phyloP scores from a whole-genome alignment of 805 yeast species.

The Barnettozyma pratensis region DNA sequence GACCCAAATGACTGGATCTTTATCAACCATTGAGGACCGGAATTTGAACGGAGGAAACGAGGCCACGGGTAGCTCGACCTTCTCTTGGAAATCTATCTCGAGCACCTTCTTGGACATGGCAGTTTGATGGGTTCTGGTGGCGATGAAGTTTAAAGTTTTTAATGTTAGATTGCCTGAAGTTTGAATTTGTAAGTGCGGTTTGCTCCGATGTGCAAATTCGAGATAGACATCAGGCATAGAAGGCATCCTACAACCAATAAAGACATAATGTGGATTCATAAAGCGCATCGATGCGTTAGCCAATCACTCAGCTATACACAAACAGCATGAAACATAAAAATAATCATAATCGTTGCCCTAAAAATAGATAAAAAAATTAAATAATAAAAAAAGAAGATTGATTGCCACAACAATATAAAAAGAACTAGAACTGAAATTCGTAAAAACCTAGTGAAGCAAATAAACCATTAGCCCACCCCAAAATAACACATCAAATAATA shows the following conservation, averaged over 20 bases:
- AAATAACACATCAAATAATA: not conserved
- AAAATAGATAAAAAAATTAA: not conserved
- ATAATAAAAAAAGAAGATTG: not conserved
- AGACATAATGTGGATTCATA: not conserved
- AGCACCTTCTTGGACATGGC: slow-evolving; percentile 1
- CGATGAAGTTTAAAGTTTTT: too few relatives aligned
- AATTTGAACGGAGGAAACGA: slow-evolving; percentile 71
- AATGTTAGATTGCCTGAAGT: too few relatives aligned
- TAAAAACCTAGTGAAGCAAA: not conserved
- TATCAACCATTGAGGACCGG: slow-evolving; percentile 72
- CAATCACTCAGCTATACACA: not conserved
- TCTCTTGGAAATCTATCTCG: slow-evolving; percentile 7
- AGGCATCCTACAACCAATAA: too few relatives aligned
- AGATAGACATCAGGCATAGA: too few relatives aligned
- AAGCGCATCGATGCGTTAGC: not conserved
- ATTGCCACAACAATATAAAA: not conserved
- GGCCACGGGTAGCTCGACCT: slow-evolving; percentile 52
- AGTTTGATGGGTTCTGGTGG: not conserved
- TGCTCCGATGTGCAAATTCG: too few relatives aligned
- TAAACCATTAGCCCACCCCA: slow-evolving; percentile 1
- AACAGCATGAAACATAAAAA: not conserved
- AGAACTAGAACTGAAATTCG: not conserved
- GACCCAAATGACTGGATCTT: slow-evolving; percentile 81
- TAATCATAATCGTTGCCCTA: not conserved
- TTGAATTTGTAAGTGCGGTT: too few relatives aligned